Evolutionary conservation across 495 filamentous ascomycete genomes (phyloP), one percentile per base, ranked within the genome.

Genomic region (Bryoglossum gracile): DNA sequence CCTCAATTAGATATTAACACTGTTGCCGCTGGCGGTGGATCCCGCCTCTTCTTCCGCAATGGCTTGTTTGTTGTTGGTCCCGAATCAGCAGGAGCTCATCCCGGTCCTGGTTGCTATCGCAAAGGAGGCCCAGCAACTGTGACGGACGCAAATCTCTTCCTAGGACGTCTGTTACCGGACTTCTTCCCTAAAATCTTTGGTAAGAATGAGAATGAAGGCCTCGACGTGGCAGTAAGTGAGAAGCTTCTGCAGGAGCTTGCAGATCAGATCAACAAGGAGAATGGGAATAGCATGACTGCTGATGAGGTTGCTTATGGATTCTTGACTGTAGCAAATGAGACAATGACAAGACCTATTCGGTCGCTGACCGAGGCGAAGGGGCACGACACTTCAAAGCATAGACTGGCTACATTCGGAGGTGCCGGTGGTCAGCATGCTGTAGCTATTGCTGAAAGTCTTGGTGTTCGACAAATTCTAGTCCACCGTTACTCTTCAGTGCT

Each of bases 161-260:
- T 97, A 0, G 92, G 90, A 3, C 78, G 92, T 14, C 68, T 98
- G 18, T 59, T 95, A 25, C 91, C 92, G 0, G 88, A 95, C 51
- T 97, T 95, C 68, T 98, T 98, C 64, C 92, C 92, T 3, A 90
- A 92, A 57, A 97, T 98, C 46, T 97, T 98, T 55, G 92, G 92
- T 22, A 83, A 86, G 60, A 84, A 88, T 32, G 92, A 98, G 61
- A 73, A 96, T 50, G 84, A 95, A 62, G 85, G 82, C 0, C 65
- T 98, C 9, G 92, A 98, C 60, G 72, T 75, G 9, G 75, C 84
- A 47, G 85, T 84, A 0, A 94, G 87, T 43, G 73, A 82, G 54
- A 82, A 80, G 57, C 70, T 86, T 4, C 87, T 98, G 54, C 67
- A 82, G 39, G 81, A 91, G 48, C 68, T 97, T 25, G 81, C 90